Evolutionary conservation across 768 basidiomycete species (phyloP), one percentile per base, ranked within the genome.

Genomic region (Termitomyces sp.): DNA sequence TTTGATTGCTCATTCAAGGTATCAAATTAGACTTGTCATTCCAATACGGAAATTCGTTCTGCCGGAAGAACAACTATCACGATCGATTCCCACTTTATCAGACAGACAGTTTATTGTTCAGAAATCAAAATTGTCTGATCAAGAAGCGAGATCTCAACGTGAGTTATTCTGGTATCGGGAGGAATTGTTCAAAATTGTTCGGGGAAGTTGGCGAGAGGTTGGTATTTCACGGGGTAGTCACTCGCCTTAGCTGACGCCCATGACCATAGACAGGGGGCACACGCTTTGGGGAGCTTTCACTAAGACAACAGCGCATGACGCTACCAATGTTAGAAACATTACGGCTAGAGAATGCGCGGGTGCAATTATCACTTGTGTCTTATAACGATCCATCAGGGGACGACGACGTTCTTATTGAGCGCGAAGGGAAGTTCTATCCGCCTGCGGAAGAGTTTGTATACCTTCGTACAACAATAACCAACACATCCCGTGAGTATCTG

Each of bases 101-200:
- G 87, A 93, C 59, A 80, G 93, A 28, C 97, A 99, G 68, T 98
- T 95, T 69, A 85, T 98, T 18, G 88, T 97, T 0, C 80, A 87
- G 26, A 90, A 90, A 63, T 83, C 87, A 5, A 80, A 75, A 50
- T 72, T 90, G 58, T 80, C 86, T 1, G 68, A 72, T 12, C 73
- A 71, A 46, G 87, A 92, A 62, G 80, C 88, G 59, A 77, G 75
- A 44, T 66, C 77, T 10, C 88, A 93, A 67, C 79, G 85, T 40
- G 90, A 94, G 67, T 68, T 95, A 16, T 99, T 98, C 75, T 99
- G 97, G 97, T 96, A 97, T 69, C 80, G 95, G 36, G 95, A 99
- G 69, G 85, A 88, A 61, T 73, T 99, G 10, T 81, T 98, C 65
- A 82, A 82, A 47, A 72, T 74, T 51, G 68, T 98, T 14, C 75